A percentile compares a stretch with the other conserved stretches of the same genome.
These are phyloP conservation scores for Selenicereus undatus DNA, from an alignment of 148 eudicot genomes.

Conservation along the genomic window DNA sequence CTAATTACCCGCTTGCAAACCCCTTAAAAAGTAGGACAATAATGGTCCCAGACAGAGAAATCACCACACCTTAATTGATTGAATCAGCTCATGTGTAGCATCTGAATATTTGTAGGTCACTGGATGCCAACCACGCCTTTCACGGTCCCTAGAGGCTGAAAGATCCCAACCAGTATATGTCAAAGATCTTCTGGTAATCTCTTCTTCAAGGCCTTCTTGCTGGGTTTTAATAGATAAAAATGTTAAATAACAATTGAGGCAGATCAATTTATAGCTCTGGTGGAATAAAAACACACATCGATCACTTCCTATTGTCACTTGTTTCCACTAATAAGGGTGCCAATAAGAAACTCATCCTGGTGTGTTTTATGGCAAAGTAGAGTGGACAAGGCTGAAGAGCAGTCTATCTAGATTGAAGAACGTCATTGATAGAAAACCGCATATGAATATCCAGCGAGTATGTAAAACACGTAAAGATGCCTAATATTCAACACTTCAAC, in stretches of 20 bases:
- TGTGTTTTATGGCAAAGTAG: background rate
- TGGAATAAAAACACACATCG: background rate
- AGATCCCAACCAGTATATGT: conserved; percentile 91
- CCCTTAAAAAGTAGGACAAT: background rate
- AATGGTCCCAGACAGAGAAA: background rate
- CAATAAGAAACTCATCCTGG: background rate
- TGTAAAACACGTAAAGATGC: background rate
- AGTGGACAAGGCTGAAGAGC: background rate
- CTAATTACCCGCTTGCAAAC: background rate
- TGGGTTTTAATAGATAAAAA: conserved; percentile 26
- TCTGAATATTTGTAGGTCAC: conserved; percentile 79
- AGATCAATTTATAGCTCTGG: background rate
- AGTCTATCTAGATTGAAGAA: background rate
- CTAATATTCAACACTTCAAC: background rate
- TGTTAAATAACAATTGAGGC: background rate
- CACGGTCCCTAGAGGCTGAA: conserved; percentile 52
- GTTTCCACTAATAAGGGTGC: background rate
- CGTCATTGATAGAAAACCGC: background rate
- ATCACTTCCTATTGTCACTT: background rate
- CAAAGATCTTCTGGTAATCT: conserved; percentile 74
- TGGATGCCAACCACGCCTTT: conserved; percentile 97
- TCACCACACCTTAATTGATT: conserved; percentile 71
- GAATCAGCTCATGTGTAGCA: conserved; percentile 64
- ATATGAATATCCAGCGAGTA: background rate
- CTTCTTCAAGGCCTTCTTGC: conserved; percentile 80